Evolutionary conservation across 139 green algal species (phyloP), one percentile per base, ranked within the genome.

Genomic region (Pycnococcus provasolii): DNA sequence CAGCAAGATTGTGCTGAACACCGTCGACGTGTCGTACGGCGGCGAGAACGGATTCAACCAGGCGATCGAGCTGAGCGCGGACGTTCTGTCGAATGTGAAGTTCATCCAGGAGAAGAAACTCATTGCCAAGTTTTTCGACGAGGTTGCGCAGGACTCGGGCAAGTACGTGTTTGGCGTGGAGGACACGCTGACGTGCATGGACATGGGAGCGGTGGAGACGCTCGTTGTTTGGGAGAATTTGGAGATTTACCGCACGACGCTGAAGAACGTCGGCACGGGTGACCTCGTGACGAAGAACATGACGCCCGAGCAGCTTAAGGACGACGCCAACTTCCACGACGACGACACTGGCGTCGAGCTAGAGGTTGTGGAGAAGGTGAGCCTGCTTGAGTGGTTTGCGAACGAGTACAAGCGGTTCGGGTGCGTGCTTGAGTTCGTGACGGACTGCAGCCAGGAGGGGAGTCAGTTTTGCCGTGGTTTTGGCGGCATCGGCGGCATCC

Each of bases 151-250:
- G 73, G 93, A 95, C 77, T 96, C 80, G 26, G 87, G 89, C 67
- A 96, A 96, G 75, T 96, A 88, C 75, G 84, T 92, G 59, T 97
- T 96, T 77, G 86, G 88, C 3, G 75, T 95, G 41, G 80, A 89
- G 51, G 93, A 99, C 81, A 99, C 93, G 41, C 81, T 99, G 68
- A 75, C 79, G 39, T 96, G 89, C 71, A 74, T 99, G 71, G 93
- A 99, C 64, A 97, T 98, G 93, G 93, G 93, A n/a, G 93, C 93
- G 5, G 90, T 98, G 64, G 93, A 99, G 81, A 97, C 86, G 6
- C 85, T 99, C 1, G 89, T 98, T 6, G 90, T 99, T 71, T 99
- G 89, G 91, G 93, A 99, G 80, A 84, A 90, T 64, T 78, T 99
- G 8, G 81, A 88, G 15, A 60, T 86, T 13, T 73, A 80, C 46